A percentile compares a stretch with the other conserved stretches of the same genome.
phyloP scores from a whole-genome alignment of 169 alveolate species.

The Plasmodium malariae region DNA sequence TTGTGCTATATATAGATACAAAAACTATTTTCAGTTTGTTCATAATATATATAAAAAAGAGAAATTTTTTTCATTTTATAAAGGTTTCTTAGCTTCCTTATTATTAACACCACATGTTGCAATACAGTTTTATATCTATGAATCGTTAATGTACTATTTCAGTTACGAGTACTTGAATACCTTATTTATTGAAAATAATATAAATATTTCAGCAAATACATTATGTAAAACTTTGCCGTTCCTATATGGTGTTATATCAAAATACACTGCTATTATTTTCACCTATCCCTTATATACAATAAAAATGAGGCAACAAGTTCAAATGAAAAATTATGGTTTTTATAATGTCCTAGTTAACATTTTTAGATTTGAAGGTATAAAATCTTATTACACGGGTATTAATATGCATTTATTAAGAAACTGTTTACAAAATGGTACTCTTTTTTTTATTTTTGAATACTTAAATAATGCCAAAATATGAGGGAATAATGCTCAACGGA shows the following conservation, averaged over 20 bases:
- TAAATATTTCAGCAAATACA: slow-evolving; percentile 24
- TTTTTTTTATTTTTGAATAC: slow-evolving; percentile 73
- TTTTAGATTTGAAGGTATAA: slow-evolving; percentile 53
- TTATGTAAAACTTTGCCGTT: slow-evolving; percentile 53
- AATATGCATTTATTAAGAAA: slow-evolving; percentile 65
- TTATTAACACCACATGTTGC: slow-evolving; percentile 74
- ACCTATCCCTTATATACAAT: slow-evolving; percentile 74
- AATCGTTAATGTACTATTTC: slow-evolving; percentile 50
- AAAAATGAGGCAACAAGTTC: slow-evolving; percentile 77
- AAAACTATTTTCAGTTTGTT: slow-evolving; percentile 69
- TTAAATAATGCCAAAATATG: slow-evolving; percentile 31
- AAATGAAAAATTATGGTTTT: slow-evolving; percentile 60
- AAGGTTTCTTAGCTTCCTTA: slow-evolving; percentile 63
- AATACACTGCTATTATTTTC: slow-evolving; percentile 54
- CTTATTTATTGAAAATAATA: slow-evolving; percentile 1
- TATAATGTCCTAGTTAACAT: slow-evolving; percentile 49
- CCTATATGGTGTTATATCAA: slow-evolving; percentile 61
- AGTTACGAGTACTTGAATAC: slow-evolving; percentile 26
- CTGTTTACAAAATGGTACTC: slow-evolving; percentile 74
- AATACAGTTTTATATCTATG: slow-evolving; percentile 63
- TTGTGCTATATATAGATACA: slow-evolving; percentile 38
- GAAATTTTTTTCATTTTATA: slow-evolving; percentile 52
- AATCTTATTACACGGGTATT: slow-evolving; percentile 66
- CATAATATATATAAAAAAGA: slow-evolving; percentile 65
- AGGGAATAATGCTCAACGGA: background rate